These are phyloP conservation scores for Talaromyces piceae DNA, from an alignment of 2,329 filamentous ascomycete genomes.

Conservation along the genomic window DNA sequence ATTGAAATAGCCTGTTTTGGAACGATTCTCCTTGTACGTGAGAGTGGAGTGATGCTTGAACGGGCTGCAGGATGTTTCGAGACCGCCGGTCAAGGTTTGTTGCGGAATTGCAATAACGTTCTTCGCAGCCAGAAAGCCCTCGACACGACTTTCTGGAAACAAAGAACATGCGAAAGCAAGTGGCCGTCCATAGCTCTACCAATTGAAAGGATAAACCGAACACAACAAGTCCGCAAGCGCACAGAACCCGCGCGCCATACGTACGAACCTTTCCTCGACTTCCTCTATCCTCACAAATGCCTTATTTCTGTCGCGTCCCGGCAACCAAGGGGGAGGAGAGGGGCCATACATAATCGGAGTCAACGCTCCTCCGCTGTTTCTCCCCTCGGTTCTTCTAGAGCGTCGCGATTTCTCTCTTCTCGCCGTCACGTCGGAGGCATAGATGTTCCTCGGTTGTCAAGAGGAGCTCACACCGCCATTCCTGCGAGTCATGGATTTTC, in stretches of 20 bases:
- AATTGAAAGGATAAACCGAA: conserved; percentile 14
- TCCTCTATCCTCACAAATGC: conserved; percentile 31
- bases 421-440: not conserved
- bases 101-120: conserved; percentile 33
- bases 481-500: not conserved
- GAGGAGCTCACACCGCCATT: conserved; percentile 1
- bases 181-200: conserved; percentile 29
- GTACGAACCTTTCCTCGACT: conserved; percentile 27
- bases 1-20: not conserved
- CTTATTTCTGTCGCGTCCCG: conserved; percentile 18
- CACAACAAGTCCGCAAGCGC: conserved; percentile 13
- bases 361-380: conserved; percentile 18
- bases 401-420: not conserved
- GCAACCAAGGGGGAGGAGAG: conserved; percentile 16
- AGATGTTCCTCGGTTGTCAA: not conserved
- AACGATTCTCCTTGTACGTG: not conserved
- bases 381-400: conserved; percentile 11
- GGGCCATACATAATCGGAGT: conserved; percentile 20
- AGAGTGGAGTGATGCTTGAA: conserved; percentile 43
- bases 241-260: conserved; percentile 14
- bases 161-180: conserved; percentile 20
- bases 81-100: conserved; percentile 41
- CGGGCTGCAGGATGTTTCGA: conserved; percentile 44
- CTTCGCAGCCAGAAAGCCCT: conserved; percentile 30
- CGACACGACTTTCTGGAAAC: conserved; percentile 29